Conservation (phyloP, 2,329 filamentous ascomycete species). For the Annulohypoxylon truncatum region DNA sequence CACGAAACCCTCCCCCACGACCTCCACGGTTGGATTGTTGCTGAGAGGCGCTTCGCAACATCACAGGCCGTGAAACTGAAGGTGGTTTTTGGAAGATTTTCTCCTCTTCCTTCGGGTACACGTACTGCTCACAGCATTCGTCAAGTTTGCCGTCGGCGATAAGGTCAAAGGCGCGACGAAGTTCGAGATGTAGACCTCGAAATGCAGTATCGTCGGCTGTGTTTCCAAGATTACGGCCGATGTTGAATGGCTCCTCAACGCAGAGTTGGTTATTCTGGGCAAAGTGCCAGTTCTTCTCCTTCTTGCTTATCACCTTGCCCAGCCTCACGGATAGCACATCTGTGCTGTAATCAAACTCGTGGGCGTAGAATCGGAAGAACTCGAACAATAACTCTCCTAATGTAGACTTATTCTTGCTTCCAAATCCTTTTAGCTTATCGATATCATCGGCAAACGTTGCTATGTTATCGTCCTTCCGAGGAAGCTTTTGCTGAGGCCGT, state of each 20-base stretch:
- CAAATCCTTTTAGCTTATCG: conserved; percentile 77
- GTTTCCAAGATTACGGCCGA: conserved; percentile 88
- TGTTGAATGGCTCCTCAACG: conserved; percentile 97
- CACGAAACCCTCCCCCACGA: conserved; percentile 58
- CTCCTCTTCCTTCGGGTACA: conserved; percentile 86
- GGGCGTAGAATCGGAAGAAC: conserved; percentile 94
- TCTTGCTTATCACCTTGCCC: conserved; percentile 81
- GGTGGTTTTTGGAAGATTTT: conserved; percentile 69
- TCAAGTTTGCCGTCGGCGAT: conserved; percentile 82
- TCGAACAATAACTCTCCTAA: conserved; percentile 90
- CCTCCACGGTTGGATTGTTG: conserved; percentile 63
- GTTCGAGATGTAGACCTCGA: conserved; percentile 87
- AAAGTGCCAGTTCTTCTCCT: conserved; percentile 89
- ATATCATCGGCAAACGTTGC: conserved; percentile 91
- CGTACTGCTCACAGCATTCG: conserved; percentile 87
- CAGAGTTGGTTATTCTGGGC: conserved; percentile 85
- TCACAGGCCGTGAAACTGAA: conserved; percentile 64
- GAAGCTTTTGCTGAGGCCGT: conserved; percentile 69
- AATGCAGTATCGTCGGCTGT: conserved; percentile 97
- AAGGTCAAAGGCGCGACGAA: conserved; percentile 87
- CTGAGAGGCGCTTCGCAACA: conserved; percentile 71
- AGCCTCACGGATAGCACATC: conserved; percentile 85
- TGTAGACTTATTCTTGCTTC: conserved; percentile 82
- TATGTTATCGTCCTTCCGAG: conserved; percentile 71
- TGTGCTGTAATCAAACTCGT: conserved; percentile 91